These are phyloP conservation scores for Rhizopogon vinicolor DNA, from an alignment of 768 basidiomycete species.

Conservation along the genomic window DNA sequence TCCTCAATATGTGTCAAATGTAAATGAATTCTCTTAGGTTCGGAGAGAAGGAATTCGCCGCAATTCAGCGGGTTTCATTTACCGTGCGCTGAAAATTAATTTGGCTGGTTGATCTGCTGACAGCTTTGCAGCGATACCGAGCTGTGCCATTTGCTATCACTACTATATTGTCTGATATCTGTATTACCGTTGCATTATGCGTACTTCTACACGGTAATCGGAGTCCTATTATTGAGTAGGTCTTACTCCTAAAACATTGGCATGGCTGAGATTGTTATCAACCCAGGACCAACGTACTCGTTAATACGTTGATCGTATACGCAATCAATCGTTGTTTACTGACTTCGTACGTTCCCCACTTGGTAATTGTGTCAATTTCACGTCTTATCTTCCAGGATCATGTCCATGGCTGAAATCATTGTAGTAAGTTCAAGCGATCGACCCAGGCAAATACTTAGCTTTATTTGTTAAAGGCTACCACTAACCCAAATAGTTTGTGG, in stretches of 20 bases:
- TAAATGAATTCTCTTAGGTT: conserved; percentile 23
- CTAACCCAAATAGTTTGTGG: conserved; percentile 39
- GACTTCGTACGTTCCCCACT: conserved; percentile 34
- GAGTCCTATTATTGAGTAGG: conserved; percentile 31
- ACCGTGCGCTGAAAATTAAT: conserved; percentile 21
- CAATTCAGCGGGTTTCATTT: conserved; percentile 32
- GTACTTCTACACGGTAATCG: conserved; percentile 34
- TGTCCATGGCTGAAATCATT: conserved; percentile 18
- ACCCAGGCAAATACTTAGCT: not conserved
- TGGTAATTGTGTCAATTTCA: not conserved
- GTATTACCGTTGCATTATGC: conserved; percentile 39
- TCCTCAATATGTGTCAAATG: not conserved
- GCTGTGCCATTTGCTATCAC: conserved; percentile 43
- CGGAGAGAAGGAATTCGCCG: conserved; percentile 28
- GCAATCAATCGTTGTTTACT: conserved; percentile 47
- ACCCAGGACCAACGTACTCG: conserved; percentile 35
- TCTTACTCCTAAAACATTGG: not conserved
- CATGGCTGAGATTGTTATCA: not conserved
- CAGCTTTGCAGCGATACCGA: conserved; percentile 24
- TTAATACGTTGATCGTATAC: conserved; percentile 41
- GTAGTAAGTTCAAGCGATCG: conserved; percentile 7
- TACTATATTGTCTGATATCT: conserved; percentile 40
- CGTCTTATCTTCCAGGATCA: conserved; percentile 5
- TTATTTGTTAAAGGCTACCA: conserved; percentile 26
- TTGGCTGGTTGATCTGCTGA: not conserved